Evolutionary conservation across 2,329 filamentous ascomycete genomes (phyloP), one percentile per base, ranked within the genome.

Genomic region (Pyrenophora tritici-repentis): DNA sequence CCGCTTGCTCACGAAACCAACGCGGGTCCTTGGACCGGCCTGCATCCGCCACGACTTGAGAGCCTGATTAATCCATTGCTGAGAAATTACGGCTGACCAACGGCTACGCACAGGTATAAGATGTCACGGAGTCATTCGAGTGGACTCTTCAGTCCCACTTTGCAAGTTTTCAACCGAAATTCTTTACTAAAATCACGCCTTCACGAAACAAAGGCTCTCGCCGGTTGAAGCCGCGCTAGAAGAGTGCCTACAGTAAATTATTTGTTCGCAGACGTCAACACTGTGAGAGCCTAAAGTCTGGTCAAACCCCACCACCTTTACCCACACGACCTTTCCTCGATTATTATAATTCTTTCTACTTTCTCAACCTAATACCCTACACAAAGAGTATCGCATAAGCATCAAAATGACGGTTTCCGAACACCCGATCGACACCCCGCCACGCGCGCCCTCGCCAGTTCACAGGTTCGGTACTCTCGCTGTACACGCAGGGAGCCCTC

Each of bases 381-480:
- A 22, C 37, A 29, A 14, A 29, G 14, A 52, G 29, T 13, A 36
- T 16, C 35, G 40, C 36, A 26, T 26, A 31, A 9, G 20, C 38
- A 40, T 54, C 61, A 37, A 48, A 32, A 76, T 76, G 74, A 76
- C 73, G 51, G 54, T 72, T 35, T 41, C 68, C 31, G 78, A 80
- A 58, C 80, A 83, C 64, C 78, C 84, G 45, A 86, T 90, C 68
- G 83, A 87, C 66, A 92, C 89, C 50, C 89, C 89, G 59, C 86
- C 88, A 42, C 82, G 87, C 58, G 84, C 87, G 40, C 84, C 86
- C 32, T 87, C 89, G 37, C 89, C 90, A 59, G 81, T 87, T 50
- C 87, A 91, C 73, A 81, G 85, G 58, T 97, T 99, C 76, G 94
- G 91, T 55, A 99, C 94, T 40, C 84, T 95, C 56, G 94, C 94